Percentiles rank a stretch among this genome's conserved stretches.
Evolutionary conservation across 352 stramenopile species (phyloP).

Genomic region (Phytophthora aleatoria): DNA sequence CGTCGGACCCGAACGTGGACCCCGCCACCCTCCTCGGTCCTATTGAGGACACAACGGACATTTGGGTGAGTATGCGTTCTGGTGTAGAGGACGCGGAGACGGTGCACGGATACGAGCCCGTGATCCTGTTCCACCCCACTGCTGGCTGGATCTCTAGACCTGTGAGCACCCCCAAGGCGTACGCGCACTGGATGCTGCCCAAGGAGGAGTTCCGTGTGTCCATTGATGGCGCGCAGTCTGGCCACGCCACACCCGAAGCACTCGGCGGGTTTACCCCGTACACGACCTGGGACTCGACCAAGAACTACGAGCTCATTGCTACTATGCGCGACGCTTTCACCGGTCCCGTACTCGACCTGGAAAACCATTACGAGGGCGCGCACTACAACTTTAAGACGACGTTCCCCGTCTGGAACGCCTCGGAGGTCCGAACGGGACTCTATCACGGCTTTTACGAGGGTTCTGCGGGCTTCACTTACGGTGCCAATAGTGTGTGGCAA

Average conservation of each 20-base stretch:
- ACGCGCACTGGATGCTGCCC: conserved; percentile 23
- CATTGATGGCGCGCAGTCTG: conserved; percentile 24
- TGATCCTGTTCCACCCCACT: conserved; percentile 25
- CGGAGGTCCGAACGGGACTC: conserved; percentile 26
- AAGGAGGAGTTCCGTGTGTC: conserved; percentile 27
- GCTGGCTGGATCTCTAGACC: conserved; percentile 14
- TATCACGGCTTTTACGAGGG: conserved; percentile 29
- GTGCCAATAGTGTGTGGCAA: conserved; percentile 31
- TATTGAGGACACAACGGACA: conserved; percentile 25
- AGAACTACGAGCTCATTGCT: conserved; percentile 34
- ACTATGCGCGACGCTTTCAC: conserved; percentile 30
- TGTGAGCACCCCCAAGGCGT: conserved; percentile 16
- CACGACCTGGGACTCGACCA: conserved; percentile 27
- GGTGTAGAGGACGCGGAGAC: conserved; percentile 20
- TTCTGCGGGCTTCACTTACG: conserved; percentile 28
- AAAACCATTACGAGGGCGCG: conserved; percentile 32
- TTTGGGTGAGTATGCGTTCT: conserved; percentile 23
- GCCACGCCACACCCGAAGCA: conserved; percentile 8
- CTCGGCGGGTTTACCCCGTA: conserved; percentile 11
- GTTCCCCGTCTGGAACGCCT: conserved; percentile 20
- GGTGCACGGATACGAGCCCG: conserved; percentile 15
- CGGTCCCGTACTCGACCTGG: conserved; percentile 23
- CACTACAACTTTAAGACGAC: conserved; percentile 24
- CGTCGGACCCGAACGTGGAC: conserved; percentile 14
- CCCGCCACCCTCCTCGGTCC: conserved; percentile 8